A percentile compares a stretch with the other conserved stretches of the same genome.
Conservation (phyloP, 345 rosid species). For the Gossypium raimondii region DNA sequence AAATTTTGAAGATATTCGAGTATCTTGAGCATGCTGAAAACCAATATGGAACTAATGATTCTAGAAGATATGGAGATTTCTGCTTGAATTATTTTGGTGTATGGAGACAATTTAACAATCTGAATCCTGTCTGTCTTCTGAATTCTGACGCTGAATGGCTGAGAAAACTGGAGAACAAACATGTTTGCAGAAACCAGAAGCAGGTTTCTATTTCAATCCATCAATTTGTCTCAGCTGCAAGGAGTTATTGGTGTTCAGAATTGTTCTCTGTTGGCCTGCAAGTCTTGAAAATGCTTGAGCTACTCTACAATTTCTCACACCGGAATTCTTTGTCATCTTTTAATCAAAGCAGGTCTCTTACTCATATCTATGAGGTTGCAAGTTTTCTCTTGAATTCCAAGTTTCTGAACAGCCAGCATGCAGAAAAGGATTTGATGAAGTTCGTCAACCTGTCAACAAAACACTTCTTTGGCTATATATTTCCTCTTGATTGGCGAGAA, state of each 20-base stretch:
- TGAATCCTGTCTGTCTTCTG: slow-evolving; percentile 23
- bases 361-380: slow-evolving; percentile 27
- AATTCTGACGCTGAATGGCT: slow-evolving; percentile 38
- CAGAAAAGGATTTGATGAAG: neutral
- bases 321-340: slow-evolving; percentile 22
- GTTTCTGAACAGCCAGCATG: neutral
- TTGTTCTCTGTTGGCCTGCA: slow-evolving; percentile 34
- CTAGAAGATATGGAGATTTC: slow-evolving; percentile 25
- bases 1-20: slow-evolving; percentile 22
- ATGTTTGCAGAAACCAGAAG: slow-evolving; percentile 14
- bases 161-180: slow-evolving; percentile 12
- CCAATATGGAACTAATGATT: neutral
- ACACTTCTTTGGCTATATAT: slow-evolving; percentile 20
- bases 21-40: slow-evolving; percentile 14
- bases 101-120: slow-evolving; percentile 20
- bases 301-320: slow-evolving; percentile 1
- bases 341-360: slow-evolving; percentile 21
- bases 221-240: slow-evolving; percentile 33
- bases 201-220: slow-evolving; percentile 16
- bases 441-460: slow-evolving; percentile 15
- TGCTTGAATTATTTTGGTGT: slow-evolving; percentile 49
- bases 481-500: slow-evolving; percentile 34
- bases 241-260: slow-evolving; percentile 33
- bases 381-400: slow-evolving; percentile 28
- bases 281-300: slow-evolving; percentile 32